Evolutionary conservation across 441 rosid genomes (phyloP).

Genomic region (Syzygium syzygioides): DNA sequence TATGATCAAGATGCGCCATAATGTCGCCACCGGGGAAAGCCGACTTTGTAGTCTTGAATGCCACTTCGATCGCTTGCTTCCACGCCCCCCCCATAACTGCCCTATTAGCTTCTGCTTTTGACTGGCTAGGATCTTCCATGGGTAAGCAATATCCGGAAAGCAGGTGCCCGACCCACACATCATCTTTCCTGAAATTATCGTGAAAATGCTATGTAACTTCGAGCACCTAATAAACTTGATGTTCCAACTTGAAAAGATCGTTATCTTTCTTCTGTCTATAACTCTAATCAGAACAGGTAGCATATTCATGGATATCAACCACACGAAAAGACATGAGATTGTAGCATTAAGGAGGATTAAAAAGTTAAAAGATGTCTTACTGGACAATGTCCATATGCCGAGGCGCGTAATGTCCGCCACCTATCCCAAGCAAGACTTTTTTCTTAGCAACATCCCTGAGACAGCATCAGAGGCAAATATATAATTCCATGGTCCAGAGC

Average conservation of each 20-base stretch:
- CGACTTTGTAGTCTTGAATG: constrained; percentile 60
- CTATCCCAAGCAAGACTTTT: constrained; percentile 78
- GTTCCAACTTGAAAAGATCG: not conserved
- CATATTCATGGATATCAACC: not conserved
- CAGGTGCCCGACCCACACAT: constrained; percentile 80
- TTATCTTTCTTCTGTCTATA: not conserved
- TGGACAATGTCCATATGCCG: constrained; percentile 77
- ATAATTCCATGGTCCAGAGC: not conserved
- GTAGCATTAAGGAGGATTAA: not conserved
- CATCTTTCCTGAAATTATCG: constrained; percentile 44
- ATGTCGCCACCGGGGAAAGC: constrained; percentile 76
- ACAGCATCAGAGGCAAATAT: not conserved
- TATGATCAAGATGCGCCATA: constrained; percentile 81
- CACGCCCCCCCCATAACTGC: constrained; percentile 57
- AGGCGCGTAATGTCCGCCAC: constrained; percentile 94
- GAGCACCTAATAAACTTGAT: not conserved
- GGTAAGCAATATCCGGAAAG: constrained; percentile 81
- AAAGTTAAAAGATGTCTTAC: constrained; percentile 34
- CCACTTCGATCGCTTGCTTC: constrained; percentile 65
- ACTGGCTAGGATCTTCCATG: constrained; percentile 61
- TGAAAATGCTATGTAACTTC: not conserved
- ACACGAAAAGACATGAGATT: not conserved
- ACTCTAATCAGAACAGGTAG: not conserved
- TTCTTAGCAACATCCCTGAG: constrained; percentile 45
- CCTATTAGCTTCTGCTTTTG: constrained; percentile 21